Percentiles rank a stretch among this genome's conserved stretches.
phyloP scores from a whole-genome alignment of 1,139 yeast genomes.

The Pichia sp. region DNA sequence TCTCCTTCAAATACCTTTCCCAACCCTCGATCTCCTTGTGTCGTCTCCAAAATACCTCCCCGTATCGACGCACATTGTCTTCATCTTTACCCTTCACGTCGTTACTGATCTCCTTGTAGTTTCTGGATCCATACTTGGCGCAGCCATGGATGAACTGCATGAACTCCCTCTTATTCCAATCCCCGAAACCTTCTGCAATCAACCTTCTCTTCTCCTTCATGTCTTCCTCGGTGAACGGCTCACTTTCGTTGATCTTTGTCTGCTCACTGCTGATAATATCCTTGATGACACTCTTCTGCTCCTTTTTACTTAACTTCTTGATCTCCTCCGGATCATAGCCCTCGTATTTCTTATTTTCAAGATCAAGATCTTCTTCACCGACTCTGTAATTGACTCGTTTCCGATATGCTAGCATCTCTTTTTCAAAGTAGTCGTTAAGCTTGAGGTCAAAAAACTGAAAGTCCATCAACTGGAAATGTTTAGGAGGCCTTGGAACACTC shows the following conservation, averaged over 20 bases:
- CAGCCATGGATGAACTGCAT: slow-evolving; percentile 77
- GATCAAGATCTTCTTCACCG: slow-evolving; percentile 39
- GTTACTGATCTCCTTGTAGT: slow-evolving; percentile 54
- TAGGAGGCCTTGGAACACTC: slow-evolving; percentile 67
- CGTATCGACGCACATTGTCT: slow-evolving; percentile 67
- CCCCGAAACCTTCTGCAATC: slow-evolving; percentile 62
- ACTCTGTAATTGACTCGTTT: slow-evolving; percentile 70
- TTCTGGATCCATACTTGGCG: slow-evolving; percentile 73
- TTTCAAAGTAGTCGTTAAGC: slow-evolving; percentile 60
- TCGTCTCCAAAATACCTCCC: slow-evolving; percentile 70
- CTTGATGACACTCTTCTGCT: slow-evolving; percentile 36
- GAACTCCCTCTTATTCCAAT: slow-evolving; percentile 88
- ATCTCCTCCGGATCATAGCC: slow-evolving; percentile 42
- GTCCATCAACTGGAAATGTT: slow-evolving; percentile 67
- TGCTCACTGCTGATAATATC: slow-evolving; percentile 53
- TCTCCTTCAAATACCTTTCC: slow-evolving; percentile 77
- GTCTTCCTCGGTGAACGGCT: slow-evolving; percentile 76
- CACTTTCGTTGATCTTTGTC: slow-evolving; percentile 61
- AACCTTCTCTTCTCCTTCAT: slow-evolving; percentile 55
- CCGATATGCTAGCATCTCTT: slow-evolving; percentile 75
- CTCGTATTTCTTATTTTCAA: slow-evolving; percentile 46
- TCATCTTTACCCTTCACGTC: slow-evolving; percentile 64
- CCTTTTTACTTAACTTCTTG: slow-evolving; percentile 35
- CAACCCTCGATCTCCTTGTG: slow-evolving; percentile 74
- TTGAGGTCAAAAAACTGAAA: slow-evolving; percentile 82